Evolutionary conservation across 148 eudicot genomes (phyloP).

Genomic region (Polygonum maritimum): DNA sequence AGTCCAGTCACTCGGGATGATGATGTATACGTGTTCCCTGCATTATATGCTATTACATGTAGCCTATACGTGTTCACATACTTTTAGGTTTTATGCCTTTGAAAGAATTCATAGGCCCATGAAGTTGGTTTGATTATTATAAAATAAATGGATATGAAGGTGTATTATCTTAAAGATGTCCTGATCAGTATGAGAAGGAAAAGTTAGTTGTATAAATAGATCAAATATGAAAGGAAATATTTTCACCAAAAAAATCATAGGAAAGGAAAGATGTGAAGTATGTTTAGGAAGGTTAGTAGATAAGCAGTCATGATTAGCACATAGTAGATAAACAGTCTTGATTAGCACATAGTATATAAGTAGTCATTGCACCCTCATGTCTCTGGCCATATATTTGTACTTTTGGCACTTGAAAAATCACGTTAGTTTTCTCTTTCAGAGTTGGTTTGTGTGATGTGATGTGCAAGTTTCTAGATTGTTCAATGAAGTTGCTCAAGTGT

Average conservation of each 20-base stretch:
- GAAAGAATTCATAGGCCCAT: neutral
- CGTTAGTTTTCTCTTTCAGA: slow-evolving; percentile 10
- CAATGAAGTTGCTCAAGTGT: slow-evolving; percentile 76
- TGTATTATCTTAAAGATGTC: neutral
- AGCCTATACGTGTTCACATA: neutral
- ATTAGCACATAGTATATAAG: neutral
- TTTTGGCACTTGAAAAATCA: neutral
- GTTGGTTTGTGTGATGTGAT: slow-evolving; percentile 6
- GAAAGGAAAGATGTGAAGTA: neutral
- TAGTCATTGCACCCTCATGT: neutral
- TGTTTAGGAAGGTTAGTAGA: neutral
- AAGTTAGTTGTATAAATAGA: too few species aligned
- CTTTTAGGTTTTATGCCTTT: neutral
- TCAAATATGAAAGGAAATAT: neutral
- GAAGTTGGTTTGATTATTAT: neutral
- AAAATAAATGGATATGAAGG: neutral
- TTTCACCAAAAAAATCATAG: neutral
- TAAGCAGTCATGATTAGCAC: too few species aligned
- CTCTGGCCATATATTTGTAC: neutral
- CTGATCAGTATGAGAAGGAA: neutral
- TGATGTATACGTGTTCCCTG: neutral
- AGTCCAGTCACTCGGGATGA: neutral
- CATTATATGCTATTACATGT: neutral
- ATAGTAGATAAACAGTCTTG: neutral
- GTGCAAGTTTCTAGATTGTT: slow-evolving; percentile 68